Evolutionary conservation across 805 yeast species (phyloP), one percentile per base, ranked within the genome.

Genomic region (Wickerhamomyces kurtzmanii): DNA sequence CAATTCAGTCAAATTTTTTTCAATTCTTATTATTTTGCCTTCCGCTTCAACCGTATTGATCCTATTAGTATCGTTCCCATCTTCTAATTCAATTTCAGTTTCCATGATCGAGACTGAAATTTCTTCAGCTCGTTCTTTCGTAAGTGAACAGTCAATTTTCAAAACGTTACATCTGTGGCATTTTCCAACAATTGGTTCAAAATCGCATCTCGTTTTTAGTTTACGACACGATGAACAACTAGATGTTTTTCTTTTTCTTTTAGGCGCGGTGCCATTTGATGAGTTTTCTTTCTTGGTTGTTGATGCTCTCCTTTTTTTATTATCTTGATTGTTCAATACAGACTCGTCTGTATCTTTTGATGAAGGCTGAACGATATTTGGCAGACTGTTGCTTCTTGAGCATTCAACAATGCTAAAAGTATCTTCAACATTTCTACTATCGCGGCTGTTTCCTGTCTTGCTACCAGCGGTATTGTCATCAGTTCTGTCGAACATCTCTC

Each of bases 151-250:
- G 1, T 54, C 58, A 7, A 70, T 39, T 23, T 62, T 47, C 22
- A 72, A 40, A 17, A 70, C 57, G 23, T 49, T 52, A 36, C 81
- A 73, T 17, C 78, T 53, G 31, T 67, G 68, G 38, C 80, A 73
- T 36, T 61, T 60, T 5, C 57, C 59, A 9, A 45, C 42, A 3
- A 50, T 40, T 0, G 60, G 57, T 23, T 65, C 68, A 37, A 58
- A 62, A 32, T 67, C 75, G 44, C 81, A 73, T 32, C 76, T 57
- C 2, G 79, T 72, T 42, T 73, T 73, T 33, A 70, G 55, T 40
- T 60, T 66, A 10, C 78, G 53, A 36, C 81, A 73, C 11, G 59
- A 53, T 10, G 53, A 55, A 44, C 81, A 73, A 45, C 58, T 68
- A 20, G 54, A 59, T 0, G 55, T 57, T 35, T 47, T 63, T 30